Evolutionary conservation across 768 basidiomycete species (phyloP), one percentile per base, ranked within the genome.

Genomic region (Suillus paluster): DNA sequence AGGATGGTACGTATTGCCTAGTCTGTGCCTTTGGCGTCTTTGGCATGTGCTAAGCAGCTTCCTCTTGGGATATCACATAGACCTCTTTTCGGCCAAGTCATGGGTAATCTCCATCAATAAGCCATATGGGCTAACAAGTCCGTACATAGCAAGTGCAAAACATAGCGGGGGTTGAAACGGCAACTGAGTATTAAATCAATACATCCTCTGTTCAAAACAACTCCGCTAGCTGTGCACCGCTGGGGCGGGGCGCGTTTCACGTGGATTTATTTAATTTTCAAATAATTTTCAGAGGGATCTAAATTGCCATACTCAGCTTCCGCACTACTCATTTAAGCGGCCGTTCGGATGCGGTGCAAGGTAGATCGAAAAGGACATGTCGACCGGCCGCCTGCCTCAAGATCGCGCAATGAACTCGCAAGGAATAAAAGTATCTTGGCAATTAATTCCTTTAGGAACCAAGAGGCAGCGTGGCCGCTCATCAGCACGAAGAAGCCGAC

Each of bases 1-100:
- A 55, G 38, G 36, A 25, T 55, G 23, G 36, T 55, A 55, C 53
- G 53, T 55, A 54, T 25, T 54, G 23, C 36, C 8, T 23, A 36
- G 53, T 38, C 34, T 39, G 54, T 55, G 54, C 54, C 54, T 55
- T 55, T 39, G 21, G 36, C 38, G 36, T 44, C 11, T 55, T 55
- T 55, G 53, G 53, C 53, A 55, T 55, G 53, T 55, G 53, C 53
- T 55, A 38, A 39, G 17, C 36, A 55, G 23, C 23, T 38, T 5
- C 8, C 15, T 23, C 21, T 54, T 54, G 36, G 34, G 34, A 54
- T 55, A 55, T 14, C 9, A 38, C 9, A 36, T 54, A 23, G n/a
- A 54, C 34, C 36, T 38, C 53, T 54, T 54, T 54, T 55, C 4
- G 54, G 54, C 25, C 54, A 9, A 21, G 36, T 39, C 54, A 39